Evolutionary conservation across 2,329 filamentous ascomycete species (phyloP).

Genomic region (Epichloe gansuensis): DNA sequence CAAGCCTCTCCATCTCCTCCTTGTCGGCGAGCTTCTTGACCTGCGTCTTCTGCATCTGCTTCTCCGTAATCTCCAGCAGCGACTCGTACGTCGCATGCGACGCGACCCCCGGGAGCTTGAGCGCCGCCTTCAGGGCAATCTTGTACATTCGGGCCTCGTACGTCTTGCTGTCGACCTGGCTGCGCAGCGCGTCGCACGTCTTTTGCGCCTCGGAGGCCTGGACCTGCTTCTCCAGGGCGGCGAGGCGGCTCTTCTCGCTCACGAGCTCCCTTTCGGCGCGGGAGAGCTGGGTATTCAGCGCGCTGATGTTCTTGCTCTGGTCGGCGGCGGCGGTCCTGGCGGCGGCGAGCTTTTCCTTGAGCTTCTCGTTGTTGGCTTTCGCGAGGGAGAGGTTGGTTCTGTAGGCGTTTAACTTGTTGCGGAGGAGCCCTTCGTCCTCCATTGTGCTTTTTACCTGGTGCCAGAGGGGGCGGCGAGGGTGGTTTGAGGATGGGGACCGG

Average conservation of each 20-base stretch:
- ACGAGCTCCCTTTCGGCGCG: not conserved
- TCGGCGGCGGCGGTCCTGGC: not conserved
- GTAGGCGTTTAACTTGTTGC: not conserved
- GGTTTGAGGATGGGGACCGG: not conserved
- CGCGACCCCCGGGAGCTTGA: constrained; percentile 1
- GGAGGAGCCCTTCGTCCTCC: not conserved
- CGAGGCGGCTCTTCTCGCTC: not conserved
- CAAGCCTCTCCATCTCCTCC: not conserved
- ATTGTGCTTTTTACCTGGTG: not conserved
- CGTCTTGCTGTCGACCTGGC: not conserved
- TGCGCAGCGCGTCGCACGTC: not conserved
- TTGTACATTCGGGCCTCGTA: constrained; percentile 3
- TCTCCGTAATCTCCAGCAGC: constrained; percentile 1
- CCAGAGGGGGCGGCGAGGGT: not conserved
- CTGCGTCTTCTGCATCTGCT: not conserved
- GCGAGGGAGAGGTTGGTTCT: not conserved
- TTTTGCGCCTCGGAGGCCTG: not conserved
- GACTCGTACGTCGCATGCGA: not conserved
- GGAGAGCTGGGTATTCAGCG: not conserved
- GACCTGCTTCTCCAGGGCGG: not conserved
- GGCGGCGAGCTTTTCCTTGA: not conserved
- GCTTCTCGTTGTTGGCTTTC: not conserved
- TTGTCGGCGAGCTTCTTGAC: not conserved
- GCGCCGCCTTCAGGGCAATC: constrained; percentile 5
- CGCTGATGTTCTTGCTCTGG: not conserved